Evolutionary conservation across 495 filamentous ascomycete species (phyloP), one percentile per base, ranked within the genome.

Genomic region (Trypethelium eluteriae): DNA sequence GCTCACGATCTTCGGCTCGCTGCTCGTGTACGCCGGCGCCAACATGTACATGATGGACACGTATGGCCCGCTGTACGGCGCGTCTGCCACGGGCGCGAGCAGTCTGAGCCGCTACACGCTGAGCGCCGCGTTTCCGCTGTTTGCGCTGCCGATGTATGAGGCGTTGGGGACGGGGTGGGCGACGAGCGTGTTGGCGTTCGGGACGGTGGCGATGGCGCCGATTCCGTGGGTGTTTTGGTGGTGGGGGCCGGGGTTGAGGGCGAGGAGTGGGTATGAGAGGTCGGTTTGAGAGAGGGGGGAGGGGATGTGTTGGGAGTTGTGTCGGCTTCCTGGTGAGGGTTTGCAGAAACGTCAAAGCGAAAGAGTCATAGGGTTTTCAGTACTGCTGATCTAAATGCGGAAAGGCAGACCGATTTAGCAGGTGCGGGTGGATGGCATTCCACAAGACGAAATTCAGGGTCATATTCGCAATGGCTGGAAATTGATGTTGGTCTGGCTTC

Each of bases 121-220:
- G n/a, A 86, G 82, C 0, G 84, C 84, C 25, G 83, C 79, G 2
- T 91, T 90, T 71, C 89, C 89, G 9, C 78, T 92, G 35, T 82
- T 82, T 65, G 76, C 76, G 3, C 59, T 80, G 16, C 76, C 76
- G 56, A 79, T 82, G 78, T 77, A 74, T 62, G 64, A 66, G n/a
- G 66, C 63, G 7, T 61, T 77, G 11, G 75, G 75, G 2, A 69
- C 73, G 1, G 70, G 64, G 14, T 81, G 80, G 80, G 79, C 79
- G 10, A 77, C 77, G 9, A 76, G 72, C 49, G 68, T 79, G 18
- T 73, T 81, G 36, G 80, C 75, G 0, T 81, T 81, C 64, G 70
- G 79, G 44, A 74, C 77, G 12, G 64, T 77, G 11, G 70, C 68
- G 0, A 78, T 81, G 74, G 67, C 78, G 50, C 77, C 76, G 1